Base-by-base conservation (phyloP, 176 grass and related monocot species). In the Aegilops bicornis region DNA sequence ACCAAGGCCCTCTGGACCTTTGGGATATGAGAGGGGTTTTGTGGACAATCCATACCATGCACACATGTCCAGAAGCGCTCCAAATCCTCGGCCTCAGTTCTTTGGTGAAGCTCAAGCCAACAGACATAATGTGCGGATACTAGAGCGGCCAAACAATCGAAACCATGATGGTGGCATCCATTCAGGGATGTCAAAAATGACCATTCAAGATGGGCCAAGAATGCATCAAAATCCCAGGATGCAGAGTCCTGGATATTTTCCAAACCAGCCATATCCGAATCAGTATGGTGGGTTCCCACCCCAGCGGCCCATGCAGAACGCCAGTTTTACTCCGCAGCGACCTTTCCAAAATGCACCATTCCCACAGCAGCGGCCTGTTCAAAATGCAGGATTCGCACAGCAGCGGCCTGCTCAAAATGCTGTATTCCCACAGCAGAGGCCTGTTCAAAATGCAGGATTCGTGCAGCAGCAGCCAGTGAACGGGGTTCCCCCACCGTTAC, bases 1-100 rank as follows among this genome's bases (percentile, higher is more conserved):
- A 78, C 72, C 84, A 43, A 92, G 88, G 86, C 93, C 90, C 87
- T 82, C 88, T 70, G 93, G 91, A 59, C 89, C 88, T 10, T 87
- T 82, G 58, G 90, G 93, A 50, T 96, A 94, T 85, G 93, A 84
- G 86, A 93, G 92, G 79, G 94, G 90, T 64, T 94, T 92, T 69
- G 77, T 69, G 27, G 81, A 90, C 14, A 86, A 71, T 32, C 39
- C 69, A 47, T 77, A 86, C 82, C 84, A 64, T 63, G 4, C 56
- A 68, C 86, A 89, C 72, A 72, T 80, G 79, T 60, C 89, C 69
- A 94, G 84, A 86, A 69, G 87, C 24, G 85, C 86, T 82, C 83
- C 91, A 59, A 95, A 98, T 61, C 56, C 86, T 48, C 89, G 56
- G 47, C 88, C 89, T 86, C 90, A 89, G 35, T 91, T 93, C 73